Evolutionary conservation across 2,329 filamentous ascomycete genomes (phyloP).

Genomic region (Aaosphaeria pasadenensis): DNA sequence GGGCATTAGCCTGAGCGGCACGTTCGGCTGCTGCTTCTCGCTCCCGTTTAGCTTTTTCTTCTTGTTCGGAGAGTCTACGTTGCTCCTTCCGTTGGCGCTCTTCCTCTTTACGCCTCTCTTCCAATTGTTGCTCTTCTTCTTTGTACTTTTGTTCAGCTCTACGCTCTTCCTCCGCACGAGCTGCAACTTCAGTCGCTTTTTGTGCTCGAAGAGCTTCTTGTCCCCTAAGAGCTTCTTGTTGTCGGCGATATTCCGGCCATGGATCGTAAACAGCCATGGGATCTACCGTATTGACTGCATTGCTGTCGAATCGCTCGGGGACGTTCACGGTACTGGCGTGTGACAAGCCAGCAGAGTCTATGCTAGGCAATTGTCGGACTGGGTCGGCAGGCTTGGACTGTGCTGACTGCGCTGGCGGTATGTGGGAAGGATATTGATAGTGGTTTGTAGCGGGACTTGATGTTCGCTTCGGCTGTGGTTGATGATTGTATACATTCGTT

Average conservation of each 20-base stretch:
- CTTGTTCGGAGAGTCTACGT: background rate
- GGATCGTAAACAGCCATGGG: conserved; percentile 55
- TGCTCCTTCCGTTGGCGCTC: background rate
- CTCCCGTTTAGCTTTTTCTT: background rate
- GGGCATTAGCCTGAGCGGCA: conserved; percentile 1
- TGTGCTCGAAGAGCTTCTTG: conserved; percentile 10
- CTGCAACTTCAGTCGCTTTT: conserved; percentile 33
- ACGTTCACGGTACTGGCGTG: conserved; percentile 14
- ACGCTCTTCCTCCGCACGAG: conserved; percentile 31
- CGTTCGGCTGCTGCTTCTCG: background rate
- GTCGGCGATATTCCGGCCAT: conserved; percentile 48
- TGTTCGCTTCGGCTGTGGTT: conserved; percentile 19
- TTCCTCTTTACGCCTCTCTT: conserved; percentile 22
- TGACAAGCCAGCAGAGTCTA: conserved; percentile 13
- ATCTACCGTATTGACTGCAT: conserved; percentile 47
- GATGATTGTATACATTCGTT: conserved; percentile 20
- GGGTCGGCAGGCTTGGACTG: conserved; percentile 10
- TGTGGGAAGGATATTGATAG: conserved; percentile 10
- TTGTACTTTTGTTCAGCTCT: conserved; percentile 11
- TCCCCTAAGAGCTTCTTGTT: conserved; percentile 31
- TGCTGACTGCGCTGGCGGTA: conserved; percentile 8
- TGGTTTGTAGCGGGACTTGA: conserved; percentile 29
- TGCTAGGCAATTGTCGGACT: conserved; percentile 18
- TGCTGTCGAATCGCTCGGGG: conserved; percentile 17
- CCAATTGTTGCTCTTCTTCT: conserved; percentile 22